These are phyloP conservation scores for Phytopythium mirpurense DNA, from an alignment of 352 stramenopile genomes.

Conservation along the genomic window DNA sequence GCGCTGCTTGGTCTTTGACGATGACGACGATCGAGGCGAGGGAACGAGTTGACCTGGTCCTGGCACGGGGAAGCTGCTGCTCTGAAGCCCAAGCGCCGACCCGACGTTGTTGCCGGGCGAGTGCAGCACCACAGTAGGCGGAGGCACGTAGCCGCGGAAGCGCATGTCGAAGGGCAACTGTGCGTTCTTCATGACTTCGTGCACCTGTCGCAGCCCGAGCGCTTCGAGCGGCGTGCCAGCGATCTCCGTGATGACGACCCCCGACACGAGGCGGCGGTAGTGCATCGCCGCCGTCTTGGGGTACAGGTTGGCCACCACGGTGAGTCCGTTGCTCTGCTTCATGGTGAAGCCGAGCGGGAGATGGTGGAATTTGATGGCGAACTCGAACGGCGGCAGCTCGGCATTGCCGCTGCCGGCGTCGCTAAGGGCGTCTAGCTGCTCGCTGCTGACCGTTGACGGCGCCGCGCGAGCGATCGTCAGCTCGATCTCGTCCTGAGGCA, in stretches of 20 bases:
- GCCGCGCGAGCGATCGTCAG: conserved; percentile 30
- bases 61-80: neutral
- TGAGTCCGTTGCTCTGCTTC: conserved; percentile 59
- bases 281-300: conserved; percentile 69
- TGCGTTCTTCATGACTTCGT: conserved; percentile 81
- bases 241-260: conserved; percentile 74
- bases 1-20: neutral
- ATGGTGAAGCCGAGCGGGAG: conserved; percentile 84
- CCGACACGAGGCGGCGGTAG: conserved; percentile 62
- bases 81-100: neutral
- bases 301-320: conserved; percentile 82
- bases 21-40: neutral
- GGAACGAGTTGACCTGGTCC: neutral
- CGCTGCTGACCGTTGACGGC: conserved; percentile 18
- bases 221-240: conserved; percentile 45
- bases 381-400: conserved; percentile 33
- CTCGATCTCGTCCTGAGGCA: conserved; percentile 57
- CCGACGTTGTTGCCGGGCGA: neutral
- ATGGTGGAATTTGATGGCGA: conserved; percentile 79
- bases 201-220: conserved; percentile 75
- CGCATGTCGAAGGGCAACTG: conserved; percentile 58
- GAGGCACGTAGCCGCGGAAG: conserved; percentile 35
- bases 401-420: conserved; percentile 14
- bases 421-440: conserved; percentile 15
- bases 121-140: neutral